Evolutionary conservation across 306 rosid species (phyloP), one percentile per base, ranked within the genome.

Genomic region (Inga leiocalycina): DNA sequence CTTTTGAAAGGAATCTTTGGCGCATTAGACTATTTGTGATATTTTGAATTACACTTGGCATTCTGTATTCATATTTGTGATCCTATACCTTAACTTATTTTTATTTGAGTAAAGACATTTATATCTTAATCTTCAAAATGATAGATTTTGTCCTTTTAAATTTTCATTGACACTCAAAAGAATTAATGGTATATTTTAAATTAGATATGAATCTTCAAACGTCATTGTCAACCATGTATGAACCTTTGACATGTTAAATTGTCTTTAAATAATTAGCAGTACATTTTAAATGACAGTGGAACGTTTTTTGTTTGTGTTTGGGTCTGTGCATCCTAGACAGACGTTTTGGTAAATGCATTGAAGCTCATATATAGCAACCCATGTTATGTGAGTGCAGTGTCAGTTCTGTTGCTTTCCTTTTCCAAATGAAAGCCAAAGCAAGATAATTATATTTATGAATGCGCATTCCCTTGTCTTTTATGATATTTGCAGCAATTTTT

Each of bases 371-470:
- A 27, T 45, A 22, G 22, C 30, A 44, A 71, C 56, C 6, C 34
- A 43, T 70, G 75, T n/a, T 41, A 45, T 71, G n/a, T 45, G 19
- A 71, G 76, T 45, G 37, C 56, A 22, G 37, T 10, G 76, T 46
- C 30, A 13, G 22, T 16, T 51, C 27, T 51, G 24, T 19, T 75
- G 46, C 32, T 1, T 75, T 75, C 6, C 68, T 6, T 54, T 32
- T 32, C 24, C 5, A n/a, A 57, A 59, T 59, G 34, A 57, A 19
- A n/a, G 30, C 64, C n/a, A 57, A 57, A 57, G 4, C 68, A 62
- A 62, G 68, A 10, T 62, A 49, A 52, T 45, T 59, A 30, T 70
- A 68, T 79, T 13, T 19, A 56, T 66, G 52, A 84, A 81, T 52
- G 20, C 8, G 4, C 62, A 19, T 70, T 68, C 34, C 61, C 75